Base-by-base conservation (phyloP, 73 alveolate genomes). In the Symbiodinium pilosum region DNA sequence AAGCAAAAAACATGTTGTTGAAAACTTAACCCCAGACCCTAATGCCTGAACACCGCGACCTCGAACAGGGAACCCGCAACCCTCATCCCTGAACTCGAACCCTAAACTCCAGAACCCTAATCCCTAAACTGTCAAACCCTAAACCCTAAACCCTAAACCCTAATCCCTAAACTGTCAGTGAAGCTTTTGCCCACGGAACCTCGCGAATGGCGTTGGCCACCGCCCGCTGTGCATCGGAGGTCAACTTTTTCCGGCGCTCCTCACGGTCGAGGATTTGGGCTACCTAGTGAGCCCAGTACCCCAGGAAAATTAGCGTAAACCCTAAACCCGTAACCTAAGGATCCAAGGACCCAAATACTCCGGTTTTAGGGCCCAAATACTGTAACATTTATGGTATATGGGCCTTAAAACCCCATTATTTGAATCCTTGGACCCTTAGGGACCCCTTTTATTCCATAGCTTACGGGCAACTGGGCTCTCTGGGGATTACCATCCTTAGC, bases 141-240 rank as follows among this genome's bases (percentile, higher is more conserved):
- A 56, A 56, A 56, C 73, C 73, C 73, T 56, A 56, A 56, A 56
- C 73, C 73, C 73, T 56, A 56, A 56, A 56, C 73, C 73, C 73
- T 56, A 56, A 56, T 0, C 77, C 77, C 41, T 28, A 24, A 7
- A n/a, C 38, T 38, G 59, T 47, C 59, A 9, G n/a, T n/a, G n/a
- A n/a, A n/a, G n/a, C n/a, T n/a, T 14, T 47, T 6, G 59, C 21
- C 6, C 21, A 14, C 6, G 14, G 59, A 4, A 56, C 94, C 96
- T 91, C 97, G 12, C 89, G 86, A 39, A 91, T 41, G 30, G 97
- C 97, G 1, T 68, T 68, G 4, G 75, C 54, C 88, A 91, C 97
- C 30, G 97, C 97, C 36, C 81, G 68, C 40, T 91, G 97, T 3
- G 97, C 97, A 69, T 91, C 97, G 12, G 97, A n/a, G 14, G 88